These are phyloP conservation scores for Byssothecium circinans DNA, from an alignment of 2,329 filamentous ascomycete genomes.

Conservation along the genomic window DNA sequence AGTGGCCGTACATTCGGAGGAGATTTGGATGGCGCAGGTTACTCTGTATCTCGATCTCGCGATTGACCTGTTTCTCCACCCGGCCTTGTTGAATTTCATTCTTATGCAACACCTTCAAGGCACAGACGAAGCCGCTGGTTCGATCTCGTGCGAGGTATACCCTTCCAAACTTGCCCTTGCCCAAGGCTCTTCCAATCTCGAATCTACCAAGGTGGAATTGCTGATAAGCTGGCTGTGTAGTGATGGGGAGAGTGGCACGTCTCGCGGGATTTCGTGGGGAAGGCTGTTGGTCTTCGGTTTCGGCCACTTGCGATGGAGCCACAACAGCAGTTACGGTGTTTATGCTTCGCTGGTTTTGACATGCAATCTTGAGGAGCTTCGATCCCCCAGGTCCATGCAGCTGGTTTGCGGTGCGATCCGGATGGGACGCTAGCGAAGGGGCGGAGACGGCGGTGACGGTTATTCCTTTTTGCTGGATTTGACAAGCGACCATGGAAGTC, in stretches of 20 bases:
- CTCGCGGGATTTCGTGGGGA: not conserved
- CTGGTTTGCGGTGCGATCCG: not conserved
- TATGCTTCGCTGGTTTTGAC: not conserved
- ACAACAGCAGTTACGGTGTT: not conserved
- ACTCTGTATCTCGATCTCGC: constrained; percentile 86
- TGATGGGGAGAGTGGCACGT: not conserved
- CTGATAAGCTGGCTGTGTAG: constrained; percentile 12
- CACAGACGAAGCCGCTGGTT: constrained; percentile 77
- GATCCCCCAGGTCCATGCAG: not conserved
- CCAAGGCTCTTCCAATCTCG: constrained; percentile 81
- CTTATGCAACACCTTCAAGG: constrained; percentile 84
- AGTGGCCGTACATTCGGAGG: constrained; percentile 79
- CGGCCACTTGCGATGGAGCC: not conserved
- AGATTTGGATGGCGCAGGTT: constrained; percentile 86
- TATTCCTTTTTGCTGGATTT: too few relatives aligned
- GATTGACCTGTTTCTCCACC: constrained; percentile 82
- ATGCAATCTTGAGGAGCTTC: not conserved
- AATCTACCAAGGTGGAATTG: constrained; percentile 91
- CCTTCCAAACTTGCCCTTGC: constrained; percentile 84
- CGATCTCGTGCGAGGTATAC: constrained; percentile 83
- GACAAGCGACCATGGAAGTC: too few relatives aligned
- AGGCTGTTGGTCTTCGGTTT: not conserved
- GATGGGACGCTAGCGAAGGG: too few relatives aligned
- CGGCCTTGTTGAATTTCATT: constrained; percentile 76
- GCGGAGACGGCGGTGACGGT: too few relatives aligned